Base-by-base conservation (phyloP, 2,329 filamentous ascomycete genomes). In the Westerdykella ornata region DNA sequence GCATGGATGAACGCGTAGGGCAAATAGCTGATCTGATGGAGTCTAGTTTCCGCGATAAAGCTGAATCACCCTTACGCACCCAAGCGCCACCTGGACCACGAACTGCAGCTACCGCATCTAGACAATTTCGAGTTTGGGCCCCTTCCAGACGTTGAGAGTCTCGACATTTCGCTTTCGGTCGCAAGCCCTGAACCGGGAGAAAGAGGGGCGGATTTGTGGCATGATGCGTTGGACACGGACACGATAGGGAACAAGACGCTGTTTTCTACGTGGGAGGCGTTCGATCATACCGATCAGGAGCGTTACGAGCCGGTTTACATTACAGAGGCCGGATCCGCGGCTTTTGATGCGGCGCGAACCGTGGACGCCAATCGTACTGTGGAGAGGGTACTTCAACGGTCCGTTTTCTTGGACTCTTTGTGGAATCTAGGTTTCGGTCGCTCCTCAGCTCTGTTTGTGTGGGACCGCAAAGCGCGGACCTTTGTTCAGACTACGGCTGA, bases 191-290 rank as follows among this genome's bases (percentile, higher is more conserved):
- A 53, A 29, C 52, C 57, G n/a, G 30, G 13, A 14, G 56, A 62
- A n/a, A 48, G 55, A 22, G 45, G 54, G 12, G 55, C 57, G 8
- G 64, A 70, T 41, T 43, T 71, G 2, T 72, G 70, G 69, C 49
- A 64, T 15, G 30, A 63, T 6, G 62, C 67, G 1, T 41, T 60
- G 3, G 57, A 65, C 5, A 36, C 62, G n/a, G 57, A 57, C 4
- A 56, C 55, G 1, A 54, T 49, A 3, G 56, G 62, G 5, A 56
- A 67, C 14, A 42, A 59, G 17, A 41, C 59, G 1, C 39, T 45
- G 30, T 78, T 80, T 54, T 76, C 74, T 45, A 82, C 81, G 1
- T 92, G 86, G 86, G 81, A 88, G 49, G 68, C 65, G 1, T 89
- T 89, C 52, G 66, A 73, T 1, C 59, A 65, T 9, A 52, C 65